phyloP scores from a whole-genome alignment of 2,329 filamentous ascomycete species.

The Aspergillus uvarum region DNA sequence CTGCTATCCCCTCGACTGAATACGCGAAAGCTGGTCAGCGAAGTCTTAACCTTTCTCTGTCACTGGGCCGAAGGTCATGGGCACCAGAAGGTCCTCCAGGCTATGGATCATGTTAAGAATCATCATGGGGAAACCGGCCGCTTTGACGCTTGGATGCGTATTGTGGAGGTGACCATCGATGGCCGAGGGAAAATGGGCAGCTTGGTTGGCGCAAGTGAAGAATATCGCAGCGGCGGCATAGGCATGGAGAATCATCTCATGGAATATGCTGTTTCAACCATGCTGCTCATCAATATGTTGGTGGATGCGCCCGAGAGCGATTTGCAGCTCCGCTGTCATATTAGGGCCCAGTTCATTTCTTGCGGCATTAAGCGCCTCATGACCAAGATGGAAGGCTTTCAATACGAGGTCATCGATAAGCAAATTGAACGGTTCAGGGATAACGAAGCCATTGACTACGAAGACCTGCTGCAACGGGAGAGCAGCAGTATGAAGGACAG shows the following conservation, averaged over 20 bases:
- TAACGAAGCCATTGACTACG: slow-evolving; percentile 97
- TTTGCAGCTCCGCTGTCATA: slow-evolving; percentile 86
- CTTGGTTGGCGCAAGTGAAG: slow-evolving; percentile 92
- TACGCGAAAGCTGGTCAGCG: slow-evolving; percentile 90
- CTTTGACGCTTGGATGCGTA: slow-evolving; percentile 98
- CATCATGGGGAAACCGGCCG: slow-evolving; percentile 88
- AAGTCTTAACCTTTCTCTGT: slow-evolving; percentile 93
- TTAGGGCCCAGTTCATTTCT: slow-evolving; percentile 91
- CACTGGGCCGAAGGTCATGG: slow-evolving; percentile 89
- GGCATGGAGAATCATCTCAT: slow-evolving; percentile 98
- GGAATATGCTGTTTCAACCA: slow-evolving; percentile 95
- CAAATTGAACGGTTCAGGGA: slow-evolving; percentile 90
- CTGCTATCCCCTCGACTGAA: slow-evolving; percentile 85
- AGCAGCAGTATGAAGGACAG: slow-evolving; percentile 87
- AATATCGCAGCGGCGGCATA: slow-evolving; percentile 91
- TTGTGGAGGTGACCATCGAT: slow-evolving; percentile 95
- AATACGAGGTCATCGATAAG: slow-evolving; percentile 98
- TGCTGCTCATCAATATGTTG: slow-evolving; percentile 95
- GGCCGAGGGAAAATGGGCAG: slow-evolving; percentile 98
- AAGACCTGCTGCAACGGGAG: slow-evolving; percentile 91
- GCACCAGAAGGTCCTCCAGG: slow-evolving; percentile 89
- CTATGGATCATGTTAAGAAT: slow-evolving; percentile 85
- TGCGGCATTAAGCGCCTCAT: slow-evolving; percentile 93
- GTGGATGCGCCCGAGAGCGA: slow-evolving; percentile 88
- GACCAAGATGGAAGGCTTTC: slow-evolving; percentile 96